Base-by-base conservation (phyloP, 2,329 filamentous ascomycete genomes). In the Aspergillus fumigatiaffinis region DNA sequence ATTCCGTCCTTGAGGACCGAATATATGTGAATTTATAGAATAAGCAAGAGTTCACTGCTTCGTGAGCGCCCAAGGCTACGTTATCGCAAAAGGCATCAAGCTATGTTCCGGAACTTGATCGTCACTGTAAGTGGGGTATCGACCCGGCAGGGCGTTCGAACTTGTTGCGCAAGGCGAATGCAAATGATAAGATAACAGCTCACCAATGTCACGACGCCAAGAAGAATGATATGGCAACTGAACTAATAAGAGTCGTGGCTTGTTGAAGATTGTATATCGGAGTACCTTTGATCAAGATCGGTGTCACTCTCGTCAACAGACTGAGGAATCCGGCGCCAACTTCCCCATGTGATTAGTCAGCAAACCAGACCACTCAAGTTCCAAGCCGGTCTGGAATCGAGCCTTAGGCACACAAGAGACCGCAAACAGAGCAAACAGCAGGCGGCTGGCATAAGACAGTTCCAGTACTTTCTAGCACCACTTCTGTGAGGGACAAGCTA, bases 401-500 rank as follows among this genome's bases (percentile, higher is more conserved):
- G 63, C 64, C 66, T 68, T 53, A 69, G 67, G 67, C 61, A 52
- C 2, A 12, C 2, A 21, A 48, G 6, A 55, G 5, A 21, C 50
- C 41, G 58, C 72, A 74, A 74, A 74, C 70, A 60, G 53, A 54
- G 52, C 72, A 74, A 73, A 74, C 70, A 59, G 51, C 42, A 10
- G 38, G 35, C 26, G 50, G 32, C 44, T 12, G 10, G 14, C 21
- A 14, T 48, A 17, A 59, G 63, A 66, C 60, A 65, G 64, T 76
- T 76, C 74, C 73, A 76, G 73, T 73, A 76, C 70, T 68, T 76
- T 76, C 74, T 70, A 76, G 63, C 57, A 54, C 41, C 52, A 51
- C 23, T 49, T 51, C 14, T 42, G 53, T n/a, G 51, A 48, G 63
- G 66, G 58, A 62, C 53, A 57, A 57, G 14, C 55, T 58, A 50